Base-by-base conservation (phyloP, 495 filamentous ascomycete species). In the Aspergillus hancockii region DNA sequence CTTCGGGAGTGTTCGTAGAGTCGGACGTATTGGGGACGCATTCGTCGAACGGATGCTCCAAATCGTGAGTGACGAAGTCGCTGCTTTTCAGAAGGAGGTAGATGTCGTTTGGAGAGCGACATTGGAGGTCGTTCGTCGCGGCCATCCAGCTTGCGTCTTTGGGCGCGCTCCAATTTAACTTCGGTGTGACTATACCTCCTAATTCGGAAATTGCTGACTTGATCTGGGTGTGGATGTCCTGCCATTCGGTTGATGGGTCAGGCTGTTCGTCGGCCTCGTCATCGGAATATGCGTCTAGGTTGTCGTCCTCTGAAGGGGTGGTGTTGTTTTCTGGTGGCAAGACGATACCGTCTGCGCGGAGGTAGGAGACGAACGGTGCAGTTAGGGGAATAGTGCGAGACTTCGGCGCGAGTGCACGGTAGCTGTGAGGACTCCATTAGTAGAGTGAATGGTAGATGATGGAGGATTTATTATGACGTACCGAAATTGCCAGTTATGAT, bases 81-180 rank as follows among this genome's bases (percentile, higher is more conserved):
- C 90, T 94, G 66, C 86, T 90, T 69, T 99, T 98, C 2, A 99
- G 80, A 3, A 99, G 79, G 13, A 98, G 79, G 66, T 98, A 99
- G 38, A 99, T 84, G 65, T 99, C 94, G 63, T 93, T 93, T 0
- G 94, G 82, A 1, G 83, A 85, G 0, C 83, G 84, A 74, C 94
- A 99, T 70, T 96, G 90, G 65, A 95, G 85, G 36, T 88, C 93
- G 65, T 98, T 98, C 28, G 90, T 91, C 1, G 90, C 86, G 14
- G 83, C 84, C 75, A 98, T 98, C 86, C 91, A 97, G n/a, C 89
- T 90, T 9, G 94, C 95, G 69, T 99, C 94, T 71, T 97, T 97
- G 0, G 94, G 94, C 4, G 90, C 85, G 30, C 92, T 96, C 94
- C 94, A 99, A 79, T 98, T 97, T 23, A 99, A 79, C 67, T 99